phyloP scores from a whole-genome alignment of 306 rosid species.

The Castanea crenata region DNA sequence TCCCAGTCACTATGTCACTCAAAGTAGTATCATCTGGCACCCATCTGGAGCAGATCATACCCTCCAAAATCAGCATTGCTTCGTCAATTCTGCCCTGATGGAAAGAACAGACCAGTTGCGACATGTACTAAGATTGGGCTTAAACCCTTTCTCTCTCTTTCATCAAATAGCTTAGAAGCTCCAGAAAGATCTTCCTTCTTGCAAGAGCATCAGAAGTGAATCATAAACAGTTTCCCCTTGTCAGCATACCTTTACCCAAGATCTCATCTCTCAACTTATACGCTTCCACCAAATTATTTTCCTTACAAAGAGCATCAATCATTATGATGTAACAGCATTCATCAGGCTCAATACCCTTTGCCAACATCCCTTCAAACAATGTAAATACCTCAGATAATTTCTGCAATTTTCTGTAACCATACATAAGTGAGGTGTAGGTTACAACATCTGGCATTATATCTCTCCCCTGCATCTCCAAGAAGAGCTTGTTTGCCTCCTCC shows the following conservation, averaged over 20 bases:
- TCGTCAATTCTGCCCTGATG: conserved; percentile 17
- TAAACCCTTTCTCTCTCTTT: conserved; percentile 26
- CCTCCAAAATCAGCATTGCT: conserved; percentile 31
- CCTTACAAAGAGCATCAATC: conserved; percentile 37
- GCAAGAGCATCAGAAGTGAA: conserved; percentile 22
- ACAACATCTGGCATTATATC: conserved; percentile 17
- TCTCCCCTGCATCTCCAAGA: conserved; percentile 34
- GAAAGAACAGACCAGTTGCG: conserved; percentile 23
- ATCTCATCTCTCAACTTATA: conserved; percentile 33
- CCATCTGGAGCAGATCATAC: conserved; percentile 36
- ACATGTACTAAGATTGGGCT: conserved; percentile 26
- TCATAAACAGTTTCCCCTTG: conserved; percentile 11
- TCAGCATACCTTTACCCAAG: conserved; percentile 19
- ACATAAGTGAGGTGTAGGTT: conserved; percentile 38
- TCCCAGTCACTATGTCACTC: conserved; percentile 22
- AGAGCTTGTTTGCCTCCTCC: conserved; percentile 35
- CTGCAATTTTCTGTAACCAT: conserved; percentile 24
- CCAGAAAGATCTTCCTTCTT: conserved; percentile 8
- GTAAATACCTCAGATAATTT: conserved; percentile 17
- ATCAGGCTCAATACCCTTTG: conserved; percentile 33
- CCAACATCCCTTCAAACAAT: conserved; percentile 36
- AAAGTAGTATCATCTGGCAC: conserved; percentile 24
- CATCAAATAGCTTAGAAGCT: conserved; percentile 30
- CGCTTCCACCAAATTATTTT: conserved; percentile 27
- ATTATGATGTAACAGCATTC: conserved; percentile 21